These are phyloP conservation scores for Russula vinacea DNA, from an alignment of 768 basidiomycete genomes.

Conservation along the genomic window DNA sequence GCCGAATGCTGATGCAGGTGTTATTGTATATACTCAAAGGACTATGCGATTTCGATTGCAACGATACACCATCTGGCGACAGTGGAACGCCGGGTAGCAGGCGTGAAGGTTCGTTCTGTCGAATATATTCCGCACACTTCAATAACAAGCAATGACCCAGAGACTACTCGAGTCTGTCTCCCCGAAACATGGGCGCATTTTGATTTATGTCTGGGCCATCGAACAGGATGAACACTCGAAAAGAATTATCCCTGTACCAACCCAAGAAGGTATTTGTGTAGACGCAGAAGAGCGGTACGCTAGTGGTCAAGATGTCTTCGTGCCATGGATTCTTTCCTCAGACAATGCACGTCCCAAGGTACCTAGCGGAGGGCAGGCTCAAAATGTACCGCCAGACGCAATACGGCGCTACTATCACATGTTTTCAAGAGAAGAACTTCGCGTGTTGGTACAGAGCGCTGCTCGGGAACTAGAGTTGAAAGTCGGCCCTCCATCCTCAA, in stretches of 20 bases:
- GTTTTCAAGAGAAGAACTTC: slow-evolving; percentile 80
- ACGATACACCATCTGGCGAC: slow-evolving; percentile 96
- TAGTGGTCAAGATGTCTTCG: slow-evolving; percentile 75
- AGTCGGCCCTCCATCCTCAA: slow-evolving; percentile 41
- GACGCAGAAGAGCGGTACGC: slow-evolving; percentile 22
- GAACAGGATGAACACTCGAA: slow-evolving; percentile 89
- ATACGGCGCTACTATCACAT: slow-evolving; percentile 96
- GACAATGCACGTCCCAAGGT: slow-evolving; percentile 34
- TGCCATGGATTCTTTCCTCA: slow-evolving; percentile 75
- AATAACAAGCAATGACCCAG: slow-evolving; percentile 38
- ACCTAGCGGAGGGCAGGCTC: slow-evolving; percentile 26
- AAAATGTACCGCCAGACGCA: slow-evolving; percentile 40
- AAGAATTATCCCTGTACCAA: slow-evolving; percentile 51
- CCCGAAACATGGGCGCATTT: slow-evolving; percentile 64
- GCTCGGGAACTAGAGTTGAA: slow-evolving; percentile 54
- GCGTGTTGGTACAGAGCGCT: slow-evolving; percentile 57
- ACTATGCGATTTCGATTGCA: slow-evolving; percentile 95
- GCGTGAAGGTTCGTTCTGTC: slow-evolving; percentile 59
- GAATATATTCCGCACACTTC: background rate
- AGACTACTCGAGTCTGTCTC: slow-evolving; percentile 64
- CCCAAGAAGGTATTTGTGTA: slow-evolving; percentile 29
- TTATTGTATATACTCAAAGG: slow-evolving; percentile 46
- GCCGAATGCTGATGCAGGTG: background rate
- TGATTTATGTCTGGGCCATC: slow-evolving; percentile 96
- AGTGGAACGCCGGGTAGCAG: slow-evolving; percentile 60